Evolutionary conservation across 1,139 yeast genomes (phyloP), one percentile per base, ranked within the genome.

Genomic region (Meyerozyma sp.): DNA sequence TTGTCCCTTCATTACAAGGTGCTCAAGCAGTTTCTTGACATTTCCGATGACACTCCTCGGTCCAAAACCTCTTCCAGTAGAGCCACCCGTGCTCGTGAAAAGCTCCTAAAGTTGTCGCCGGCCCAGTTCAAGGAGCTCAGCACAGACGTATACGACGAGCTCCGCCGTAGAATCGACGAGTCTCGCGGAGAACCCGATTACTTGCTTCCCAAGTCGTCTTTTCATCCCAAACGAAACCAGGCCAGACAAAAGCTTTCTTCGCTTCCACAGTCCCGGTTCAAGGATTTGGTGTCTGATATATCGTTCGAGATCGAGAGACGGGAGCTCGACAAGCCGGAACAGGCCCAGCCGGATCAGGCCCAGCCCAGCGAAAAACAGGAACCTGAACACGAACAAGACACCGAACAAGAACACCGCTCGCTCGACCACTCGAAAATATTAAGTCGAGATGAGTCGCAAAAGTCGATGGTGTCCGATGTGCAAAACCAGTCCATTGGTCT

Each of bases 221-320:
- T 89, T 65, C 98, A 94, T 61, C 94, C 95, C 30, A 91, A 90
- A 59, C 77, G 98, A 57, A 94, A 94, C 62, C 96, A 90, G 63
- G 98, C 98, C 3, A 78, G 99, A 54, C 91, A 88, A 59, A 93
- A 91, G 64, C 75, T 94, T 52, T 86, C 97, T 2, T 81, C 89
- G 38, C 75, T 94, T 48, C 94, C 96, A 1, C 82, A 84, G 45
- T 66, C 83, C 9, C 68, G 98, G 47, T 93, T 93, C 65, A 84
- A 84, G 57, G 98, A 93, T 61, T 77, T 94, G 58, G 95, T 90
- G 10, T 83, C 87, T 45, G 99, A 94, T 62, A 91, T 93, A 39
- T 71, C 86, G 40, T 87, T 70, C 59, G 99, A 94, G 62, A 86
- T 91, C 41, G 90, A 85, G 57, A 77, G 96, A 56, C 73, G 98